Percentiles rank a stretch among this genome's conserved stretches.
These are phyloP conservation scores for Pseudocercospora cruenta DNA, from an alignment of 2,329 filamentous ascomycete genomes.

Conservation along the genomic window DNA sequence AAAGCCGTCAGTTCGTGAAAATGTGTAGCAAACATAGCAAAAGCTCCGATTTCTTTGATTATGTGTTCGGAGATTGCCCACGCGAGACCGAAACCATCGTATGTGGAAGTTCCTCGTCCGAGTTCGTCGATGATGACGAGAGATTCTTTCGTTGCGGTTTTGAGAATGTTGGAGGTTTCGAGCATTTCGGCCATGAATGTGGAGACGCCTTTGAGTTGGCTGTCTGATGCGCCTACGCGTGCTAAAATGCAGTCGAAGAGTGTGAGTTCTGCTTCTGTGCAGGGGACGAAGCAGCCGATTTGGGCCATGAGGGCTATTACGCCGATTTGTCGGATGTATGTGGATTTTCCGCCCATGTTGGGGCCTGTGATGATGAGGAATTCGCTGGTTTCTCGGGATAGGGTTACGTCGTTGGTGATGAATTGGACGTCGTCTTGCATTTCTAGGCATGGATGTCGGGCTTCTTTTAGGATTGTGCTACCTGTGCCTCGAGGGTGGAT, in stretches of 20 bases:
- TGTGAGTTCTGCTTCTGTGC: slow-evolving; percentile 83
- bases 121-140: slow-evolving; percentile 99
- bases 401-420: slow-evolving; percentile 93
- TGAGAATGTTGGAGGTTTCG: slow-evolving; percentile 97
- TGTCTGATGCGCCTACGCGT: slow-evolving; percentile 92
- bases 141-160: slow-evolving; percentile 91
- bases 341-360: slow-evolving; percentile 99
- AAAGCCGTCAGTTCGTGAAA: slow-evolving; percentile 97
- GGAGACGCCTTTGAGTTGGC: slow-evolving; percentile 94
- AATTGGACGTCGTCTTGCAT: slow-evolving; percentile 98
- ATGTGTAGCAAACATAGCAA: slow-evolving; percentile 93
- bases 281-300: slow-evolving; percentile 94
- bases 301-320: slow-evolving; percentile 98
- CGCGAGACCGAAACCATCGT: slow-evolving; percentile 97
- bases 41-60: slow-evolving; percentile 90
- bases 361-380: slow-evolving; percentile 97
- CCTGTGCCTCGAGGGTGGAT: slow-evolving; percentile 88
- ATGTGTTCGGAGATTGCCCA: slow-evolving; percentile 99
- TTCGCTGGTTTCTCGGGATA: slow-evolving; percentile 76
- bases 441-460: slow-evolving; percentile 95
- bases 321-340: slow-evolving; percentile 95
- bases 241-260: slow-evolving; percentile 98
- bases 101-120: slow-evolving; percentile 93
- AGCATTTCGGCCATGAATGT: slow-evolving; percentile 99
- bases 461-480: slow-evolving; percentile 86